Base-by-base conservation (phyloP, 2,329 filamentous ascomycete species). In the Cytospora leucostoma region DNA sequence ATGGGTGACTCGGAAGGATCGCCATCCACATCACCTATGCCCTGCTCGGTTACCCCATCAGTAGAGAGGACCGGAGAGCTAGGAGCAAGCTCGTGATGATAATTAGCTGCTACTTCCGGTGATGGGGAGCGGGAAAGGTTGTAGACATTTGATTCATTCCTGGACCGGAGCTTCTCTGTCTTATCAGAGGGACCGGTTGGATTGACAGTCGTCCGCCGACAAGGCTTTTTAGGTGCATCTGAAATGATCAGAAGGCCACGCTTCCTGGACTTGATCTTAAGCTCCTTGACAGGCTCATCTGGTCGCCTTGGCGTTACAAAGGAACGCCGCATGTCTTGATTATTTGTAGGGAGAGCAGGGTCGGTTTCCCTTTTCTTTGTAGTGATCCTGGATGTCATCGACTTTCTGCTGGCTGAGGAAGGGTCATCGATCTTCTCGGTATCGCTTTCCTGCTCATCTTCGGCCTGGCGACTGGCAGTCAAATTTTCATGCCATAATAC, bases 201-300 rank as follows among this genome's bases (percentile, higher is more conserved):
- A 32, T 50, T 58, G 37, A 32, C 8, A 37, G 33, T 61, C 62
- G 47, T 17, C 32, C 44, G 37, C n/a, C 64, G 66, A 53, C 62
- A 67, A 2, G 63, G 6, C 37, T 62, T 67, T 47, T 47, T 64
- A 6, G 69, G 67, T 59, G 70, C 74, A 58, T 81, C 77, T 1
- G 78, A 74, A 5, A 82, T 59, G 71, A 84, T 75, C 51, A 84
- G 68, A 8, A 85, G 68, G 2, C 82, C 82, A 59, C 81, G 76
- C 64, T 78, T 80, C 64, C 78, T 78, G 19, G 80, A 73, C 64
- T 75, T 79, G 58, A 84, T 80, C 8, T 78, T 77, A 40, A 84
- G 71, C 65, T 81, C 78, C 19, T 80, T 80, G 55, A 76, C 77
- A 10, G 72, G 75, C 61, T 76, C 69, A 19, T 21, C 15, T 15